Base-by-base conservation (phyloP, 1,284 basidiomycete species). In the Termitomyces sp. region DNA sequence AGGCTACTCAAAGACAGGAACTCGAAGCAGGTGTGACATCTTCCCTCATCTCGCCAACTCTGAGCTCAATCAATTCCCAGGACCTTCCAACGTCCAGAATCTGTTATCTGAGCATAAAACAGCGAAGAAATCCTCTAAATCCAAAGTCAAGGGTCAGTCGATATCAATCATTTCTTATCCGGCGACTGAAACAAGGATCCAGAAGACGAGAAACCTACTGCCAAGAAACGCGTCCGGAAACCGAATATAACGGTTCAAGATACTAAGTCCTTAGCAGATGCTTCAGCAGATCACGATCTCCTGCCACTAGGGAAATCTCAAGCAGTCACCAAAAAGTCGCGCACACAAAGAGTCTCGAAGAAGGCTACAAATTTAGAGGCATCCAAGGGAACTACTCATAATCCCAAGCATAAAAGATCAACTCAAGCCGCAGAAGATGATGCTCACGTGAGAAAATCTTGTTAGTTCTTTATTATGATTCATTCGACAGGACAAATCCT, bases 21-120 rank as follows among this genome's bases (percentile, higher is more conserved):
- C n/a, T 53, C 15, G 45, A 56, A 31, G 54, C 59, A 53, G 56
- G 59, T 61, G 41, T 51, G 54, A 38, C 46, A 49, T 30, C 8
- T 44, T 40, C 19, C 28, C 12, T 17, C 24, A 9, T 13, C 9
- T 28, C n/a, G 2, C 2, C 7, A 34, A 24, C 24, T 46, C 13
- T 17, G 41, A 17, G 28, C 10, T 50, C 10, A 41, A 12, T 44
- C 2, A 9, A n/a, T 33, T 31, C 21, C 5, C 24, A 60, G 58
- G 53, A n/a, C 54, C 51, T 15, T 55, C 53, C 24, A 24, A 38
- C 33, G n/a, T n/a, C 5, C 26, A 33, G 9, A 38, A 2, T 36
- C 13, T 24, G 17, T 3, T 12, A 3, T 40, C 19, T 21, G 48
- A 42, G 33, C 36, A 40, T 19, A 53, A 54, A 26, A 8, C n/a